A percentile compares a stretch with the other conserved stretches of the same genome.
phyloP scores from a whole-genome alignment of 257 asterid species.

The Perilla frutescens region DNA sequence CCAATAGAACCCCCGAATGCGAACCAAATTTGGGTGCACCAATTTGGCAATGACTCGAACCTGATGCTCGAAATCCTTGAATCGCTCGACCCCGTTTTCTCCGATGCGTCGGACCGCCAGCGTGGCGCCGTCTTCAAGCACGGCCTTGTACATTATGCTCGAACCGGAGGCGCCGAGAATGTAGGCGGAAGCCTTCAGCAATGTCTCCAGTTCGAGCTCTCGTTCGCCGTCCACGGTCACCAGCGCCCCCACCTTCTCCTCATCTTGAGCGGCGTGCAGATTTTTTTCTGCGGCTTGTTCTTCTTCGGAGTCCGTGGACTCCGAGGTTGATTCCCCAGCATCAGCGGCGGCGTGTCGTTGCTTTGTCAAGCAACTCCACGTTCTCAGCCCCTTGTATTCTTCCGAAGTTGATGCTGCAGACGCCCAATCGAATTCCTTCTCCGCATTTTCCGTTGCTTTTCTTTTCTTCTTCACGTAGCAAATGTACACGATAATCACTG shows the following conservation, averaged over 20 bases:
- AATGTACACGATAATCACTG: slow-evolving; percentile 47
- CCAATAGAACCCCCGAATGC: slow-evolving; percentile 89
- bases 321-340: slow-evolving; percentile 50
- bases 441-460: slow-evolving; percentile 42
- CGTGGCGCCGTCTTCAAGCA: slow-evolving; percentile 76
- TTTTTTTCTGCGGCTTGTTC: slow-evolving; percentile 21
- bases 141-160: slow-evolving; percentile 90
- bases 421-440: slow-evolving; percentile 76
- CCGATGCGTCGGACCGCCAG: slow-evolving; percentile 86
- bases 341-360: slow-evolving; percentile 39
- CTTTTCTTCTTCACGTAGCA: slow-evolving; percentile 53
- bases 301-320: slow-evolving; percentile 46
- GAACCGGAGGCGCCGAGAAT: slow-evolving; percentile 88
- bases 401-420: slow-evolving; percentile 55
- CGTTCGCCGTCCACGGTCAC: slow-evolving; percentile 84
- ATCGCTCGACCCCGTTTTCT: slow-evolving; percentile 72
- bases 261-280: slow-evolving; percentile 30
- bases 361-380: slow-evolving; percentile 71
- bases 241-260: slow-evolving; percentile 59
- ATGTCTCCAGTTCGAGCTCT: slow-evolving; percentile 75
- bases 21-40: slow-evolving; percentile 83
- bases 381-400: slow-evolving; percentile 65
- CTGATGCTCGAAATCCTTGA: slow-evolving; percentile 80
- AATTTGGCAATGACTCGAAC: slow-evolving; percentile 64
- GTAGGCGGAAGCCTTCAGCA: slow-evolving; percentile 85